These are phyloP conservation scores for Nigrospora sphaerica DNA, from an alignment of 2,329 filamentous ascomycete species.

Conservation along the genomic window DNA sequence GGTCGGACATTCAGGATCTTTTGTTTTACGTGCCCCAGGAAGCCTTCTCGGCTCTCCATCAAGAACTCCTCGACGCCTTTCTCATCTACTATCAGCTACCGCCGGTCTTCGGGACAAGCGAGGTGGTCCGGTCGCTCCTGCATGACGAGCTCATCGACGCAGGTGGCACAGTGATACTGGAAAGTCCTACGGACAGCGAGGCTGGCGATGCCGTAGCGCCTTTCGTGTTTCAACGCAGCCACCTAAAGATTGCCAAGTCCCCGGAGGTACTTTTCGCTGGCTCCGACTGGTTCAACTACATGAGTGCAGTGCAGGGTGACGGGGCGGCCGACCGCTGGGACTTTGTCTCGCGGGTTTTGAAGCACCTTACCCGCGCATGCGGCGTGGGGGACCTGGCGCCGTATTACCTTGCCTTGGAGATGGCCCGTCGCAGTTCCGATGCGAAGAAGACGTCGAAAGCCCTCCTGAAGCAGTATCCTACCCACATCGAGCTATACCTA, in stretches of 20 bases:
- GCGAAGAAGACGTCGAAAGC: constrained; percentile 66
- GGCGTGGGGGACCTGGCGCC: constrained; percentile 50
- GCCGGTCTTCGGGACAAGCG: constrained; percentile 25
- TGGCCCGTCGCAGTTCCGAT: constrained; percentile 40
- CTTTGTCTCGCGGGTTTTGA: constrained; percentile 48
- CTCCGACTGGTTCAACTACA: constrained; percentile 34
- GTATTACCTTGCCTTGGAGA: constrained; percentile 65
- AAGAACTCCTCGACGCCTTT: constrained; percentile 61
- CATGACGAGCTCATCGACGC: constrained; percentile 43
- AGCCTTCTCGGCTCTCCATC: constrained; percentile 25
- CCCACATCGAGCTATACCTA: constrained; percentile 66
- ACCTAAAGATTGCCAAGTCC: constrained; percentile 15
- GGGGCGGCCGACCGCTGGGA: constrained; percentile 26
- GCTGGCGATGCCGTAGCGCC: constrained; percentile 8
- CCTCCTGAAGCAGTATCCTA: constrained; percentile 61
- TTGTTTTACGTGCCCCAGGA: constrained; percentile 43
- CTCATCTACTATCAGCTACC: constrained; percentile 62
- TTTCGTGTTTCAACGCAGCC: constrained; percentile 14
- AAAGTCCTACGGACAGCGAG: no score
- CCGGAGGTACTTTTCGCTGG: constrained; percentile 45
- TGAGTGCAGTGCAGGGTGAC: constrained; percentile 16
- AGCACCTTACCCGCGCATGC: constrained; percentile 42
- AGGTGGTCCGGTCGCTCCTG: constrained; percentile 27
- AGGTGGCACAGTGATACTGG: constrained; percentile 23
- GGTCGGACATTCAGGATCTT: constrained; percentile 63